phyloP scores from a whole-genome alignment of 345 rosid species.

The Pistacia integerrima region DNA sequence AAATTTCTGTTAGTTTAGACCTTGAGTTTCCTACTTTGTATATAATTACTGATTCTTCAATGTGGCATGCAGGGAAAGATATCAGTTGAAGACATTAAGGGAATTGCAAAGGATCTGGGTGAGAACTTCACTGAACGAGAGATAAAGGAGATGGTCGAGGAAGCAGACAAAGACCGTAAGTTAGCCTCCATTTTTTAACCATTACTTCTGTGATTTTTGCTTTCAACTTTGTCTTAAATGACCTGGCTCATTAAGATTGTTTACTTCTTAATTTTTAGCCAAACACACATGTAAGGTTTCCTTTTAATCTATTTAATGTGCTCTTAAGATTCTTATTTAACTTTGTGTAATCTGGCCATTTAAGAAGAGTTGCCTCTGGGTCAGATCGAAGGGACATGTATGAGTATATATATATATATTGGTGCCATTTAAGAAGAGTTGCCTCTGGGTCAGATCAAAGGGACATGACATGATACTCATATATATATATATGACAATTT shows the following conservation, averaged over 20 bases:
- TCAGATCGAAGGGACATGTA: not conserved
- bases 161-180: constrained; percentile 87
- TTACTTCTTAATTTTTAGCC: not conserved
- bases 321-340: too few relatives aligned
- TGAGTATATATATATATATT: too few relatives aligned
- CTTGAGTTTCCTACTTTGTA: not conserved
- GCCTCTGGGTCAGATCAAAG: not conserved
- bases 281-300: not conserved
- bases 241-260: not conserved
- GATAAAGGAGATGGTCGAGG: constrained; percentile 76
- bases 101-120: constrained; percentile 73
- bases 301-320: not conserved
- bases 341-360: not conserved
- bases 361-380: not conserved
- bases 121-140: constrained; percentile 71
- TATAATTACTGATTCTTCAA: constrained; percentile 1
- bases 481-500: not conserved
- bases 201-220: not conserved
- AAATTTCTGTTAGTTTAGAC: constrained; percentile 17
- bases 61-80: constrained; percentile 63
- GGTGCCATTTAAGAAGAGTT: not conserved
- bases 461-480: too few relatives aligned
- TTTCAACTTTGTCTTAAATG: not conserved
- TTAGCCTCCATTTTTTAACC: constrained; percentile 6
- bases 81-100: constrained; percentile 61